Evolutionary conservation across 139 green algal genomes (phyloP).

Genomic region (Chlorella sp.): DNA sequence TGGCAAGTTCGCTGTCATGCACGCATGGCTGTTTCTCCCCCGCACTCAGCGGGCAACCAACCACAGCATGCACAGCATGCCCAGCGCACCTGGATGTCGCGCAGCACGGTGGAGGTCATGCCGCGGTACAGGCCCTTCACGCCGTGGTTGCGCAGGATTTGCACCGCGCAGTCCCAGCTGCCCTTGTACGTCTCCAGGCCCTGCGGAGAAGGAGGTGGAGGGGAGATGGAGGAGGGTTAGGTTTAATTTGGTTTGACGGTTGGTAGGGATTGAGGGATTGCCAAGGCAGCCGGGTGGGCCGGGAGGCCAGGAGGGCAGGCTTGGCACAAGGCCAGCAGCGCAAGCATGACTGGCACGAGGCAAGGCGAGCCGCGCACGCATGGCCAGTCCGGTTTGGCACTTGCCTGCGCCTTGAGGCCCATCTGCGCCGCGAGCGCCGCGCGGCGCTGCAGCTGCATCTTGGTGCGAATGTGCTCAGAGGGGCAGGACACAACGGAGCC

Average conservation of each 20-base stretch:
- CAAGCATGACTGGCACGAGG: too few species aligned
- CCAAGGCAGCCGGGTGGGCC: not conserved
- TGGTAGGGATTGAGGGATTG: not conserved
- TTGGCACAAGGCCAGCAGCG: too few species aligned
- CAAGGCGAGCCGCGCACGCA: not conserved
- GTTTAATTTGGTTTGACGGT: not conserved
- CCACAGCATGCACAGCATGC: too few species aligned
- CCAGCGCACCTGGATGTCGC: conserved; percentile 9
- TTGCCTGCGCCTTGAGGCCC: conserved; percentile 7
- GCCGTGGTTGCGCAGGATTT: conserved; percentile 6
- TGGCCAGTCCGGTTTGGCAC: not conserved
- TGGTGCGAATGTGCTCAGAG: conserved; percentile 15
- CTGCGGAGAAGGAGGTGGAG: not conserved
- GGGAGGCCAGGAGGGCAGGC: not conserved
- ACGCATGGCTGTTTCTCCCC: too few species aligned
- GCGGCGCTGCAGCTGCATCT: conserved; percentile 21
- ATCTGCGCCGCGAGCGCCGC: not conserved
- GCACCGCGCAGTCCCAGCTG: conserved; percentile 1
- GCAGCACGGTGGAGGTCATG: conserved; percentile 25
- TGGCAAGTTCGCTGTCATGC: too few species aligned
- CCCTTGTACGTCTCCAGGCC: conserved; percentile 17
- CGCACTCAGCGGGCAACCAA: too few species aligned
- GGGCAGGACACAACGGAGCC: conserved; percentile 9
- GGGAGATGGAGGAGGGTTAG: not conserved
- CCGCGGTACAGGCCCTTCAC: conserved; percentile 12